Conservation (phyloP, 768 basidiomycete genomes). For the Lactarius pseudohatsudake region DNA sequence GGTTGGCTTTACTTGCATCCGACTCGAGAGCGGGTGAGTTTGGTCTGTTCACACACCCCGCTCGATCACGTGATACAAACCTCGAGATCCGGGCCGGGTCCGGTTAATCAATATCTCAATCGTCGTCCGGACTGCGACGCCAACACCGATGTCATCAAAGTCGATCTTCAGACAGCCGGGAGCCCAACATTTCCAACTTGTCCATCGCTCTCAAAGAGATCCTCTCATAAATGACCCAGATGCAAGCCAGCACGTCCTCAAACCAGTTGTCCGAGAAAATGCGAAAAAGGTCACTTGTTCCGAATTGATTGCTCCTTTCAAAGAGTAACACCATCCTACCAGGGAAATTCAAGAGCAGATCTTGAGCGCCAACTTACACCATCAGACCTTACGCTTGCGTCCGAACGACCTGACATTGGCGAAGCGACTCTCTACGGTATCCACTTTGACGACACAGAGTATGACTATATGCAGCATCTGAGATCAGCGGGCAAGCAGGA, state of each 20-base stretch:
- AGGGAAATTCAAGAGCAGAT: constrained; percentile 84
- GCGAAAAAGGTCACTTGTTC: constrained; percentile 52
- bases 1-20: neutral
- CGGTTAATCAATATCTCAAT: neutral
- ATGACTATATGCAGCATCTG: constrained; percentile 98
- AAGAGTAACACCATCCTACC: constrained; percentile 14
- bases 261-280: constrained; percentile 74
- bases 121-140: too few relatives aligned
- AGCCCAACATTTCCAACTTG: constrained; percentile 92
- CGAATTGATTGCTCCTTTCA: constrained; percentile 3
- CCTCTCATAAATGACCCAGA: constrained; percentile 94
- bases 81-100: neutral
- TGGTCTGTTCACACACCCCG: neutral
- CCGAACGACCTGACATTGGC: constrained; percentile 59
- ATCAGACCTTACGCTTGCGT: constrained; percentile 49
- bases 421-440: constrained; percentile 89
- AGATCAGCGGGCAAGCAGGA: constrained; percentile 73
- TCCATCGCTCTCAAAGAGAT: constrained; percentile 94
- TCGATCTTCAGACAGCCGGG: constrained; percentile 91
- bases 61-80: constrained; percentile 8
- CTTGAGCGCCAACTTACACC: constrained; percentile 60
- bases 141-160: constrained; percentile 62
- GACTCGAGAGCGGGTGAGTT: neutral
- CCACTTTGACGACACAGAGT: constrained; percentile 93
- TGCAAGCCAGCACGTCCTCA: constrained; percentile 86